Conservation (phyloP, 805 yeast species). For the Saturnispora zaruensis region DNA sequence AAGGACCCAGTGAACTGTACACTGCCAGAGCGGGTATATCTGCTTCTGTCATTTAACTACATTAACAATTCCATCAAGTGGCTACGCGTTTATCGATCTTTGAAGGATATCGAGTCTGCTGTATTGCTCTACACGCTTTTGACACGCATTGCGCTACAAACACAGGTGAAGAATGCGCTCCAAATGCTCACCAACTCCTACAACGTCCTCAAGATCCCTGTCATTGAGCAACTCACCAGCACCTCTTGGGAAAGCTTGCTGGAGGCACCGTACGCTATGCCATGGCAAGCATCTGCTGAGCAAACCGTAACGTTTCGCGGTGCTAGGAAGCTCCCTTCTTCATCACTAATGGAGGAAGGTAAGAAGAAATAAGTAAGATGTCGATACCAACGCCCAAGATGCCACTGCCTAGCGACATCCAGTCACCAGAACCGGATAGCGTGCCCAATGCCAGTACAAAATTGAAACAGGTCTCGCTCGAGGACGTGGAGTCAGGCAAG, state of each 20-base stretch:
- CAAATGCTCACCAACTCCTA: neutral
- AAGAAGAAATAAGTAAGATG: neutral
- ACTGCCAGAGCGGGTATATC: neutral
- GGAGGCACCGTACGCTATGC: neutral
- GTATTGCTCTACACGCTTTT: neutral
- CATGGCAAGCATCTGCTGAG: neutral
- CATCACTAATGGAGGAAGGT: neutral
- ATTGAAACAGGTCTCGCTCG: constrained; percentile 24
- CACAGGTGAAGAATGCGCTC: neutral
- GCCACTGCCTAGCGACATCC: neutral
- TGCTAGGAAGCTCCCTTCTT: neutral
- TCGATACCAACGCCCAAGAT: constrained; percentile 3
- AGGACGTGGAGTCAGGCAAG: constrained; percentile 35
- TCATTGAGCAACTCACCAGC: neutral
- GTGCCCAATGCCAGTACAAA: neutral
- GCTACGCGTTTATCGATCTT: constrained; percentile 1
- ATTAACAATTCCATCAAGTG: constrained; percentile 5
- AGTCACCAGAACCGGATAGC: neutral
- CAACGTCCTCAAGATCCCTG: neutral
- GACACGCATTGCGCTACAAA: neutral
- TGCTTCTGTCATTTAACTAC: neutral
- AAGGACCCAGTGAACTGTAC: neutral
- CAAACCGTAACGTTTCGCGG: neutral
- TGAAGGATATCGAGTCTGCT: neutral
- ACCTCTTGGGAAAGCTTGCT: constrained; percentile 1